Percentiles rank a stretch among this genome's conserved stretches.
These are phyloP conservation scores for Cadophora luteo-olivacea DNA, from an alignment of 2,329 filamentous ascomycete genomes.

Conservation along the genomic window DNA sequence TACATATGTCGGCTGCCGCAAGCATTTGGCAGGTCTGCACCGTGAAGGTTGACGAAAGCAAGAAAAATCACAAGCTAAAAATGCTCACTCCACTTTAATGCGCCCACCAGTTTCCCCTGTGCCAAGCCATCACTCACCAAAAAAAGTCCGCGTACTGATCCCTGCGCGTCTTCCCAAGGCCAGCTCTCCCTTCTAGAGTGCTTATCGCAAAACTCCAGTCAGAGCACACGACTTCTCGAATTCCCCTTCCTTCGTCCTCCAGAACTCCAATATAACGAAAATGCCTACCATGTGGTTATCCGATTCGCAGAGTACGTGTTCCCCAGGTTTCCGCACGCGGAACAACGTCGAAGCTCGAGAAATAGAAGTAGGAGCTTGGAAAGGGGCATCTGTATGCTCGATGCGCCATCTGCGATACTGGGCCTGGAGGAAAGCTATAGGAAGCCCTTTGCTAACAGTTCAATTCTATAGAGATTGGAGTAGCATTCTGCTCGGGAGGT, in stretches of 20 bases:
- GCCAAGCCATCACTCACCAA: constrained; percentile 12
- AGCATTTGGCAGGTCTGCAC: neutral
- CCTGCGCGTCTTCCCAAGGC: constrained; percentile 25
- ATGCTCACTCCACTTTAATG: neutral
- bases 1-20: no score
- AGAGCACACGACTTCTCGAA: constrained; percentile 21
- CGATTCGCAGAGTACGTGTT: constrained; percentile 85
- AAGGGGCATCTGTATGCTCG: neutral
- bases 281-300: constrained; percentile 84
- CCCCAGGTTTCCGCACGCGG: neutral
- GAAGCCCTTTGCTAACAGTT: constrained; percentile 39
- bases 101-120: constrained; percentile 1
- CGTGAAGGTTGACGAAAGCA: neutral
- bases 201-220: constrained; percentile 23
- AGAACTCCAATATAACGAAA: constrained; percentile 26
- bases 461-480: constrained; percentile 82
- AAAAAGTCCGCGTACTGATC: constrained; percentile 8
- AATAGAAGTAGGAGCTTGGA: neutral
- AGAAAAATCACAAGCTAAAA: constrained; percentile 25
- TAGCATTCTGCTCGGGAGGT: constrained; percentile 98
- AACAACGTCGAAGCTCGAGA: neutral
- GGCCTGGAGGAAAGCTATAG: neutral
- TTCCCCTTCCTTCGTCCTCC: neutral
- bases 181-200: constrained; percentile 22
- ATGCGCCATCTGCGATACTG: constrained; percentile 35